Evolutionary conservation across 371 early-diverging fungal genomes (phyloP).

Genomic region (Mortierella sp.): DNA sequence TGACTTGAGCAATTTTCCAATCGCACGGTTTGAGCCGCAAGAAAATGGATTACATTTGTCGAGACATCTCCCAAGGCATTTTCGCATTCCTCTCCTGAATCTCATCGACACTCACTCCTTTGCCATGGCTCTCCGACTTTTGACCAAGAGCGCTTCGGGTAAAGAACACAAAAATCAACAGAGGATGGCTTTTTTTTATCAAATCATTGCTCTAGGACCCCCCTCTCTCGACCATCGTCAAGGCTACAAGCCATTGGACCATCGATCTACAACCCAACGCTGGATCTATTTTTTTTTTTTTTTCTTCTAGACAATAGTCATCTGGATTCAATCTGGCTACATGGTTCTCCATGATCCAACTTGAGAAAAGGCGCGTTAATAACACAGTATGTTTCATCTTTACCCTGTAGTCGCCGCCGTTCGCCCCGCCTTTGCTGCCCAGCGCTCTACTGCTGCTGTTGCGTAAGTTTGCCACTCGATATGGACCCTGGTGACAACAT

Average conservation of each 20-base stretch:
- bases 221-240: not conserved
- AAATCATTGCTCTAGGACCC: not conserved
- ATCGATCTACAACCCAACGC: not conserved
- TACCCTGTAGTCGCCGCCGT: conserved; percentile 46
- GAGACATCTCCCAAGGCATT: conserved; percentile 12
- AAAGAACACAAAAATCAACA: conserved; percentile 19
- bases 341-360: too few species aligned
- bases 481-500: not conserved
- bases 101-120: conserved; percentile 17
- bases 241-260: not conserved
- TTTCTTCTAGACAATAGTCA: not conserved
- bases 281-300: not conserved
- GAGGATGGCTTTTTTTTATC: not conserved
- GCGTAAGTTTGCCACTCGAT: conserved; percentile 32
- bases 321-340: not conserved
- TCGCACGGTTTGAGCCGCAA: too few species aligned
- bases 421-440: conserved; percentile 53
- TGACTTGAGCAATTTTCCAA: too few species aligned
- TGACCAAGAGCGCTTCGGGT: conserved; percentile 57
- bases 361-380: too few species aligned
- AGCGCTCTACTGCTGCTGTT: conserved; percentile 54
- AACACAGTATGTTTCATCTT: too few species aligned
- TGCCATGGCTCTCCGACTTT: conserved; percentile 54
- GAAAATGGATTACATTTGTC: too few species aligned
- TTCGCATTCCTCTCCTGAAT: conserved; percentile 9